Percentiles rank a stretch among this genome's conserved stretches.
Conservation (phyloP, 2,329 filamentous ascomycete species). For the Beauveria caledonica region DNA sequence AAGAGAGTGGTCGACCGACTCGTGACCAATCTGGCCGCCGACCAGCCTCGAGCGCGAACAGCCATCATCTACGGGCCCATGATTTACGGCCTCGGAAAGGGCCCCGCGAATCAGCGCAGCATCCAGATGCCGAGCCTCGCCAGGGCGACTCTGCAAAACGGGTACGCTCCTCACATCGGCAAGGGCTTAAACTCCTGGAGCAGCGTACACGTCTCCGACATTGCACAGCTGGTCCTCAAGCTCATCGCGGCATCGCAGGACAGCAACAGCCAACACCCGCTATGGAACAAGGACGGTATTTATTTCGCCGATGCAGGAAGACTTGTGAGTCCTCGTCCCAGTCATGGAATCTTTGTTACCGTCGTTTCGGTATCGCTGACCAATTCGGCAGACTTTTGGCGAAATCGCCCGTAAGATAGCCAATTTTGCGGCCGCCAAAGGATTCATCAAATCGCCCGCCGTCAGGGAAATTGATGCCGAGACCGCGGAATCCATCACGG, state of each 20-base stretch:
- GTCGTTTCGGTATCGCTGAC: neutral
- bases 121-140: slow-evolving; percentile 35
- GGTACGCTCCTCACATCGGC: slow-evolving; percentile 30
- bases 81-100: slow-evolving; percentile 38
- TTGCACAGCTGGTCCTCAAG: slow-evolving; percentile 21
- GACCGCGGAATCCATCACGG: neutral
- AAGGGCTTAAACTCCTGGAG: slow-evolving; percentile 34
- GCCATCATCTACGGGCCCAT: slow-evolving; percentile 34
- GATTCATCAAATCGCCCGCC: neutral
- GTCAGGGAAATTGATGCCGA: neutral
- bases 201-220: slow-evolving; percentile 37
- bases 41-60: slow-evolving; percentile 21
- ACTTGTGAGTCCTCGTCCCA: neutral
- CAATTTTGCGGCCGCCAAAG: neutral
- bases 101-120: slow-evolving; percentile 35
- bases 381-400: neutral
- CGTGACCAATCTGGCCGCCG: slow-evolving; percentile 33
- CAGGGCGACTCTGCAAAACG: slow-evolving; percentile 27
- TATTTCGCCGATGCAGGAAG: slow-evolving; percentile 18
- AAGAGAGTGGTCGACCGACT: slow-evolving; percentile 60
- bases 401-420: slow-evolving; percentile 1
- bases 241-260: slow-evolving; percentile 22
- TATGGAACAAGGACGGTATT: slow-evolving; percentile 26
- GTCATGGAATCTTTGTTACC: neutral
- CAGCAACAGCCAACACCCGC: slow-evolving; percentile 5